These are phyloP conservation scores for Schizophyllum commune DNA, from an alignment of 1,284 basidiomycete species.

Conservation along the genomic window DNA sequence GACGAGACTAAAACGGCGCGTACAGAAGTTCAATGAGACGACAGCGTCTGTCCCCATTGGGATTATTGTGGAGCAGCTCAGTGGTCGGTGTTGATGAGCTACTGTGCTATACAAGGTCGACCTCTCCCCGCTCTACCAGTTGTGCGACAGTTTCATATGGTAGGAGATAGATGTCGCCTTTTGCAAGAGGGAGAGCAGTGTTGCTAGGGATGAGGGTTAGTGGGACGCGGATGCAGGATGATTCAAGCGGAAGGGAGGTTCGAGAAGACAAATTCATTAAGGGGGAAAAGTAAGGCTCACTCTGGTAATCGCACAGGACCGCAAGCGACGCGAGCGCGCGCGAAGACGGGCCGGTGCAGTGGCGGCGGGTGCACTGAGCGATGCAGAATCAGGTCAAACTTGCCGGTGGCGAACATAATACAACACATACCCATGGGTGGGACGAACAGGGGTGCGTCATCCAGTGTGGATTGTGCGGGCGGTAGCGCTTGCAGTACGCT, in stretches of 20 bases:
- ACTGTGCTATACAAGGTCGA: slow-evolving; percentile 58
- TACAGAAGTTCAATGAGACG: too few species aligned
- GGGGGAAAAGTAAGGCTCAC: slow-evolving; percentile 27
- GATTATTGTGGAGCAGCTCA: too few species aligned
- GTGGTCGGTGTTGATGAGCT: too few species aligned
- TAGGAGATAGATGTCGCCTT: slow-evolving; percentile 62
- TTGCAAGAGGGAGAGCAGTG: slow-evolving; percentile 51
- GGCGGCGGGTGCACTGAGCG: slow-evolving; percentile 48
- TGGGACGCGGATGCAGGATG: background rate
- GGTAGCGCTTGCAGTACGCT: slow-evolving; percentile 78
- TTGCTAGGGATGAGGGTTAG: slow-evolving; percentile 36
- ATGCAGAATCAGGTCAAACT: slow-evolving; percentile 5
- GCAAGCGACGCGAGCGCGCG: slow-evolving; percentile 66
- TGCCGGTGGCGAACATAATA: background rate
- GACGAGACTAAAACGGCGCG: too few species aligned
- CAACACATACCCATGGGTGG: slow-evolving; percentile 68
- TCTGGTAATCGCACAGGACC: slow-evolving; percentile 65
- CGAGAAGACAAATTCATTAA: too few species aligned
- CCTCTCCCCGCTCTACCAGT: slow-evolving; percentile 57
- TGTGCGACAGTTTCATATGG: slow-evolving; percentile 68
- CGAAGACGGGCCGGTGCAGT: slow-evolving; percentile 66
- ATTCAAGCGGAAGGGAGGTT: background rate
- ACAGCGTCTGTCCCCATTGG: too few species aligned
- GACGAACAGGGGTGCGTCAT: slow-evolving; percentile 63
- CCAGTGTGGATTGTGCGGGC: slow-evolving; percentile 61